These are phyloP conservation scores for Backusella macrospora DNA, from an alignment of 192 early-diverging fungal species.

Conservation along the genomic window DNA sequence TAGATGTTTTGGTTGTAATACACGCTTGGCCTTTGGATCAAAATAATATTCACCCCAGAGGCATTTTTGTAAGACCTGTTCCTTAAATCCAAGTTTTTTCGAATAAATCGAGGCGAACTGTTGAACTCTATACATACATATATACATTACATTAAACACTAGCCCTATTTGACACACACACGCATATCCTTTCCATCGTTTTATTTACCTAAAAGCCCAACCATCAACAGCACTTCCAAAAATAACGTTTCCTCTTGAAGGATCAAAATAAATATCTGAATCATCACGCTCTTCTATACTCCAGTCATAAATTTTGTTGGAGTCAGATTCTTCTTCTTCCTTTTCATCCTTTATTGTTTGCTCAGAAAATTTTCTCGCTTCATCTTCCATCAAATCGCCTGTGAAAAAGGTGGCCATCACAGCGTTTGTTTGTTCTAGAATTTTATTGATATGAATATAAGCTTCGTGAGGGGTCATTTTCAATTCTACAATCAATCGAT, in stretches of 20 bases:
- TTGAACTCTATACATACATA: conserved; percentile 58
- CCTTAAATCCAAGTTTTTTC: conserved; percentile 84
- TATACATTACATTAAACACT: neutral
- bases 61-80: conserved; percentile 71
- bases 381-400: conserved; percentile 85
- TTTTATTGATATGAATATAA: conserved; percentile 88
- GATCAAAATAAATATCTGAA: conserved; percentile 93
- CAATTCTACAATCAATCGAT: conserved; percentile 92
- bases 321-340: conserved; percentile 45
- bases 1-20: conserved; percentile 84
- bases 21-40: conserved; percentile 93
- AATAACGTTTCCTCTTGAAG: conserved; percentile 94
- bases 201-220: conserved; percentile 87
- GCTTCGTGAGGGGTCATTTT: conserved; percentile 92
- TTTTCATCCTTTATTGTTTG: conserved; percentile 29
- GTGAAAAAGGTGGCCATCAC: conserved; percentile 93
- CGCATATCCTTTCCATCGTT: neutral
- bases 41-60: conserved; percentile 98
- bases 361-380: conserved; percentile 56
- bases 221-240: conserved; percentile 96
- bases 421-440: conserved; percentile 96
- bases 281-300: conserved; percentile 90
- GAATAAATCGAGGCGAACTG: conserved; percentile 95
- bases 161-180: neutral
- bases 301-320: conserved; percentile 69